Percentiles rank a stretch among this genome's conserved stretches.
phyloP scores from a whole-genome alignment of 345 rosid genomes.

The Salix udensis region DNA sequence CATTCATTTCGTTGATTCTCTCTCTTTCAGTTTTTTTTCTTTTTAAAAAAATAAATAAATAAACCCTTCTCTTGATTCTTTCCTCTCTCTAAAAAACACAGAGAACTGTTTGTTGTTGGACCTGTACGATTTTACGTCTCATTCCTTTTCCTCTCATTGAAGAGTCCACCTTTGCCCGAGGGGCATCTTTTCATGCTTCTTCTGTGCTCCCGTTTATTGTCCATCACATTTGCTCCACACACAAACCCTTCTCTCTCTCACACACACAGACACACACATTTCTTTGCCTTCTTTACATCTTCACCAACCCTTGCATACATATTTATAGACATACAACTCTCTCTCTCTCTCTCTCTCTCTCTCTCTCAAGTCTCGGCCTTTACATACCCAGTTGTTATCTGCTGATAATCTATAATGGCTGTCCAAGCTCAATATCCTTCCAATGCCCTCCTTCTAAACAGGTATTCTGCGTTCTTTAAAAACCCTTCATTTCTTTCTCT shows the following conservation, averaged over 20 bases:
- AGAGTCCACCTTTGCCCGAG: conserved; percentile 42
- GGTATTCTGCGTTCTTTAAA: conserved; percentile 22
- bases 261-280: no score
- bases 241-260: conserved; percentile 16
- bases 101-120: neutral
- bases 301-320: neutral
- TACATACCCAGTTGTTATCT: neutral
- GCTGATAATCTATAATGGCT: conserved; percentile 50
- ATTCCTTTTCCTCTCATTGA: conserved; percentile 26
- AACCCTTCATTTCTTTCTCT: neutral
- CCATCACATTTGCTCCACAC: conserved; percentile 17
- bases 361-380: neutral
- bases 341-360: neutral
- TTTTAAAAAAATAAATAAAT: neutral
- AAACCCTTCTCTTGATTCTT: neutral
- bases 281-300: neutral
- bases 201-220: conserved; percentile 30
- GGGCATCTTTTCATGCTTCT: conserved; percentile 45
- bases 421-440: conserved; percentile 90
- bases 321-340: neutral
- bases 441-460: conserved; percentile 68
- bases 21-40: neutral
- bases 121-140: conserved; percentile 4
- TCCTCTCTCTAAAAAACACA: neutral
- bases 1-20: conserved; percentile 14